Evolutionary conservation across 176 grass and related monocot species (phyloP).

Genomic region (Carex kokanica): DNA sequence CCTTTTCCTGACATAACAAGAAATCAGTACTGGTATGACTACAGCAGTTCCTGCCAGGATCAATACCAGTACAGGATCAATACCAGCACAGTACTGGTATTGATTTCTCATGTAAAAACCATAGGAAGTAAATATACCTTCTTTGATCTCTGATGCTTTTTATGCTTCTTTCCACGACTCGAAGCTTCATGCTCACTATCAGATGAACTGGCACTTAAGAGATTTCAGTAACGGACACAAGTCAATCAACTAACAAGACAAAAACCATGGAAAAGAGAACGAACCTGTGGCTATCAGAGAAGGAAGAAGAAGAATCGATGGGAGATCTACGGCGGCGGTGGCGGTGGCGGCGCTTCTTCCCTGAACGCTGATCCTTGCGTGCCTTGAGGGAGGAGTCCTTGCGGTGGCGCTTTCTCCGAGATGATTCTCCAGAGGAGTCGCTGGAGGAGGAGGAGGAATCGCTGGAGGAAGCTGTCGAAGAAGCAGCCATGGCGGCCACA

Average conservation of each 20-base stretch:
- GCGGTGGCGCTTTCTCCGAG: neutral
- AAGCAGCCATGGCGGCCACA: conserved; percentile 16
- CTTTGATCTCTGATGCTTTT: conserved; percentile 1
- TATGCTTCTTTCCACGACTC: conserved; percentile 2
- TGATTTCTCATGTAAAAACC: neutral
- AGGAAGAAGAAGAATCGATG: conserved; percentile 3
- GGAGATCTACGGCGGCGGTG: conserved; percentile 14
- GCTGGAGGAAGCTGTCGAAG: conserved; percentile 1
- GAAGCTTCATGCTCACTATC: neutral
- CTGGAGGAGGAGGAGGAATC: neutral
- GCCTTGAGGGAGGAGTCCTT: conserved; percentile 17
- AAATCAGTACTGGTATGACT: neutral
- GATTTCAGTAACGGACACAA: neutral
- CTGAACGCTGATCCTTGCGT: conserved; percentile 3
- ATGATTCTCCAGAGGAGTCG: neutral
- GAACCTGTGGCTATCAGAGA: conserved; percentile 21
- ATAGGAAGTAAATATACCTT: conserved; percentile 1
- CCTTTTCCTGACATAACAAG: neutral
- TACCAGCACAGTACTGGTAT: neutral
- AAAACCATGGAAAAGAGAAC: neutral
- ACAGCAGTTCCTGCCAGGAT: neutral
- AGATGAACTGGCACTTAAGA: conserved; percentile 13
- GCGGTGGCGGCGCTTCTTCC: conserved; percentile 9
- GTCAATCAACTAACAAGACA: neutral
- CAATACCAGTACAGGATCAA: neutral